Conservation (phyloP, 345 rosid genomes). For the Acer saccharum region DNA sequence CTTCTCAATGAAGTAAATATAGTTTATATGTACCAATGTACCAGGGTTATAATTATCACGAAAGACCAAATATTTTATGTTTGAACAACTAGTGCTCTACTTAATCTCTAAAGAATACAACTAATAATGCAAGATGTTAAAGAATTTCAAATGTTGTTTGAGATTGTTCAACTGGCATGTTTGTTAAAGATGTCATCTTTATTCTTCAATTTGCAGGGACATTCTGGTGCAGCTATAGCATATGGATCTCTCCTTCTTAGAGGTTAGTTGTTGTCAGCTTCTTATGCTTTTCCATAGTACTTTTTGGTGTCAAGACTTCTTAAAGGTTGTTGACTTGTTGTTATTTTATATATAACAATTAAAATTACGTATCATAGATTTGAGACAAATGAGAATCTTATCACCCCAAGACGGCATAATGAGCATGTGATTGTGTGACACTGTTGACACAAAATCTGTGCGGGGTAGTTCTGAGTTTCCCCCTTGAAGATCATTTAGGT, state of each 20-base stretch:
- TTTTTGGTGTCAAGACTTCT: neutral
- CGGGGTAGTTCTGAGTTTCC: neutral
- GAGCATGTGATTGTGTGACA: neutral
- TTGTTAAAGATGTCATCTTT: neutral
- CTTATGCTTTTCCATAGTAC: conserved; percentile 2
- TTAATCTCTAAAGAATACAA: neutral
- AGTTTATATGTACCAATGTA: neutral
- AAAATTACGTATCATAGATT: neutral
- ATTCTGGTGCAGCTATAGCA: conserved; percentile 88
- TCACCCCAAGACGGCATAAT: neutral
- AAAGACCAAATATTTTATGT: neutral
- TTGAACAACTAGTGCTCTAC: neutral
- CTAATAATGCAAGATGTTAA: neutral
- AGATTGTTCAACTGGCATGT: neutral
- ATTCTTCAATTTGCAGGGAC: conserved; percentile 59
- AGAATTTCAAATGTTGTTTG: neutral
- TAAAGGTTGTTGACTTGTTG: neutral
- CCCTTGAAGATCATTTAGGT: neutral
- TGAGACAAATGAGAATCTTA: neutral
- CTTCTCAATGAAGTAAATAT: neutral
- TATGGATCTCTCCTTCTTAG: conserved; percentile 90
- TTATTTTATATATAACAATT: neutral
- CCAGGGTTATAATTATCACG: neutral
- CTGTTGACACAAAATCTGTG: too few species aligned
- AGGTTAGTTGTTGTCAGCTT: conserved; percentile 45